Evolutionary conservation across 2,329 filamentous ascomycete species (phyloP), one percentile per base, ranked within the genome.

Genomic region (Arthrobotrys sinensis): DNA sequence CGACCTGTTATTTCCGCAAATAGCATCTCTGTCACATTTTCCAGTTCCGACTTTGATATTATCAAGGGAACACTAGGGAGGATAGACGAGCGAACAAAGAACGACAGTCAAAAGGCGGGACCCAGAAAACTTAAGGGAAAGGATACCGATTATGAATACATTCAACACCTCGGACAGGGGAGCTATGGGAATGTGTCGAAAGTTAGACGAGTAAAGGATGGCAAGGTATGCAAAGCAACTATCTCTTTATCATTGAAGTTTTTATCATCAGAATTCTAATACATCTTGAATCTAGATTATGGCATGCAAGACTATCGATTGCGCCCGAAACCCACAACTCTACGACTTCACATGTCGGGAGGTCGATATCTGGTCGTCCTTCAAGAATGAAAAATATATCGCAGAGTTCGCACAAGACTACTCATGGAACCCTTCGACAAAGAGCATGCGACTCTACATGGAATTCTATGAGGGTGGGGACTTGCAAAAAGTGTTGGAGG

Each of bases 241-340:
- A 50, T 36, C n/a, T 52, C 34, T 3, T 43, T 43, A 43, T 48
- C 28, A 12, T 52, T 19, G n/a, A 62, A 19, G 19, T n/a, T 28
- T 53, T 53, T 24, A 7, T 16, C 14, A 19, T 21, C 24, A 36
- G n/a, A 12, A 48, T 36, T 36, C 66, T 77, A 77, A 77, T 36
- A 7, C 11, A 14, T 38, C n/a, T 38, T 34, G 5, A 16, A 60
- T 38, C 19, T 50, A 78, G 75, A 53, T 78, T 4, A 78, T 78
- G 75, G 75, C 75, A 5, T 78, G 75, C 75, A 78, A 78, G 53
- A 78, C 75, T 28, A 78, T 78, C 62, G 75, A 78, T 57, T 78
- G 75, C 45, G 75, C 75, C 48, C 75, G 67, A 16, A 78, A 72
- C 63, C 75, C 67, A 32, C 24, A 34, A 14, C 75, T 78, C 10